These are phyloP conservation scores for Ramularia collo-cygni DNA, from an alignment of 2,329 filamentous ascomycete species.

Conservation along the genomic window DNA sequence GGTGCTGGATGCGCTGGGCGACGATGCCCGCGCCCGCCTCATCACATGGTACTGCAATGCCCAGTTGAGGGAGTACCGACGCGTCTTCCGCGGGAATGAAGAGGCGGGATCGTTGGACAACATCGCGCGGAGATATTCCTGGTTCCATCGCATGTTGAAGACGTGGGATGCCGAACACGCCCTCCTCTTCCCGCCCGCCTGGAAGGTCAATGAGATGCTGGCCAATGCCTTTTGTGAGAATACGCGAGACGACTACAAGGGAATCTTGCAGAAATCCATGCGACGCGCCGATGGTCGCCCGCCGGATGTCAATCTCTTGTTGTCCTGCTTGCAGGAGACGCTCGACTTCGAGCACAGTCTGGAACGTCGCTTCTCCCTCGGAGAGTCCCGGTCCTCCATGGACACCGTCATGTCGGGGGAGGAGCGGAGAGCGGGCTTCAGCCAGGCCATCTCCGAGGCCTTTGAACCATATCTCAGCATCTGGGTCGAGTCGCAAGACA, in stretches of 20 bases:
- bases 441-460: conserved; percentile 86
- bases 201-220: conserved; percentile 84
- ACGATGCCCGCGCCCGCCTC: conserved; percentile 71
- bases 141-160: conserved; percentile 94
- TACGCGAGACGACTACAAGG: conserved; percentile 90
- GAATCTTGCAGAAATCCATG: conserved; percentile 82
- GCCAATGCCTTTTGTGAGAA: conserved; percentile 92
- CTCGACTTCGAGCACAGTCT: conserved; percentile 93
- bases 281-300: conserved; percentile 67
- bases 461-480: conserved; percentile 96
- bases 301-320: conserved; percentile 80
- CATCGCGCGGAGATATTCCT: conserved; percentile 87
- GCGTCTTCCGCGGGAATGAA: conserved; percentile 92
- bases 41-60: conserved; percentile 98
- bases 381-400: conserved; percentile 63
- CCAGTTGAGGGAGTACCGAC: conserved; percentile 86
- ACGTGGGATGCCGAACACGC: conserved; percentile 92
- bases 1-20: conserved; percentile 91
- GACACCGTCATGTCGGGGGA: conserved; percentile 73
- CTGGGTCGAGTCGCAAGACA: conserved; percentile 96
- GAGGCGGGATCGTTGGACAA: conserved; percentile 96
- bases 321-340: conserved; percentile 89
- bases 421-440: conserved; percentile 69
- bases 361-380: conserved; percentile 70
- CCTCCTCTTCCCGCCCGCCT: conserved; percentile 75